Conservation (phyloP, 495 filamentous ascomycete species). For the Eremomyces bilateralis region DNA sequence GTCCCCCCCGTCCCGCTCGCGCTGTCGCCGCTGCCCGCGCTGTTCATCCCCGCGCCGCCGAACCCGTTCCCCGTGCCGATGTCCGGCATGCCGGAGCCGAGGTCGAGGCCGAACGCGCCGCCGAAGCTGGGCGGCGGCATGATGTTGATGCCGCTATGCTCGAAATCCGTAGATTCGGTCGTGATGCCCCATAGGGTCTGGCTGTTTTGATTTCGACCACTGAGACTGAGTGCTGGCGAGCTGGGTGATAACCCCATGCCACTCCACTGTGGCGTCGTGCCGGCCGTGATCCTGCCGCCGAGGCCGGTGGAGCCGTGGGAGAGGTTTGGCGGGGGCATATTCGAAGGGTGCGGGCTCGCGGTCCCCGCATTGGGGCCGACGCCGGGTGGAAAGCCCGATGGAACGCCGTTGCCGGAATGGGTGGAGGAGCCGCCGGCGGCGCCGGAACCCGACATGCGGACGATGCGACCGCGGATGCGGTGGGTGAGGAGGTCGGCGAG, state of each 20-base stretch:
- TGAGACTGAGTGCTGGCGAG: slow-evolving; percentile 5
- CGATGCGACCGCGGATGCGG: slow-evolving; percentile 18
- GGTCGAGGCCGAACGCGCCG: slow-evolving; percentile 3
- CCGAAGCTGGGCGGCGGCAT: slow-evolving; percentile 20
- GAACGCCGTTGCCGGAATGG: slow-evolving; percentile 4
- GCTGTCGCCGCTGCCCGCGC: not conserved
- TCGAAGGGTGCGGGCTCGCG: slow-evolving; percentile 4
- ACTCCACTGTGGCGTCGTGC: slow-evolving; percentile 1
- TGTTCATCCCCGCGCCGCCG: not conserved
- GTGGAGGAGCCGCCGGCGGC: not conserved
- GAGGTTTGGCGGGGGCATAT: slow-evolving; percentile 13
- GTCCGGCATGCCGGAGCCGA: no score
- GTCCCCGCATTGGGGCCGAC: not conserved
- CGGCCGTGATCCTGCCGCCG: slow-evolving; percentile 1
- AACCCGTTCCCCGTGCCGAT: not conserved
- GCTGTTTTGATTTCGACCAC: not conserved
- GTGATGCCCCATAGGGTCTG: slow-evolving; percentile 18
- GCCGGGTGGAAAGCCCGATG: not conserved
- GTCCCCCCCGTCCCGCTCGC: not conserved
- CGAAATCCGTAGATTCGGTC: slow-evolving; percentile 19
- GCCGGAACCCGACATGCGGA: slow-evolving; percentile 17
- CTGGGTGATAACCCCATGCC: not conserved
- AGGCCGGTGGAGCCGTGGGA: slow-evolving; percentile 1
- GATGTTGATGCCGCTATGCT: slow-evolving; percentile 20
- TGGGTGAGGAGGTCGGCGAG: slow-evolving; percentile 41